Conservation (phyloP, 164 flowering plant genomes). For the Cinnamomum micranthum region DNA sequence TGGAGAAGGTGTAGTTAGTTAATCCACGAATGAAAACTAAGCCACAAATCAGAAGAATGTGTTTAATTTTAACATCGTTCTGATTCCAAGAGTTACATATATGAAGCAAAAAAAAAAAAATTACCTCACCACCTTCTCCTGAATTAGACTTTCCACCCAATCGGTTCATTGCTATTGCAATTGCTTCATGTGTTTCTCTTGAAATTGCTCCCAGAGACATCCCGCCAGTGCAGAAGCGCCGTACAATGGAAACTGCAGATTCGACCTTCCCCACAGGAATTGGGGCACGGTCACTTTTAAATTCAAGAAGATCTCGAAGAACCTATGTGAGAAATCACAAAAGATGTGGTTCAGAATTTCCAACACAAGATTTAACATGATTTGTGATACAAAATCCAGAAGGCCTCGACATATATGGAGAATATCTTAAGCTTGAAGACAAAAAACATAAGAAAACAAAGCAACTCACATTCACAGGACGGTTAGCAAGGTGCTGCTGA, state of each 20-base stretch:
- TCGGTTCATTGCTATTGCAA: conserved; percentile 99
- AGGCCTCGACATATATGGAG: neutral
- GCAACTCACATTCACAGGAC: conserved; percentile 87
- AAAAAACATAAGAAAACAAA: conserved; percentile 1
- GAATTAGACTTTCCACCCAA: conserved; percentile 97
- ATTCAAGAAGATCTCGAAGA: conserved; percentile 94
- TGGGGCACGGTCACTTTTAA: conserved; percentile 84
- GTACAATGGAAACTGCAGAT: conserved; percentile 83
- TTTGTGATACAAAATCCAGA: neutral
- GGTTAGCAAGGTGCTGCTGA: conserved; percentile 96
- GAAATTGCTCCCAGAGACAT: conserved; percentile 99
- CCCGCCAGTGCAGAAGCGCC: conserved; percentile 98
- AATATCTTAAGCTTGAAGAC: neutral
- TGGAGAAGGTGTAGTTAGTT: conserved; percentile 17
- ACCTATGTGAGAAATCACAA: conserved; percentile 41
- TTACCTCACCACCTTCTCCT: conserved; percentile 99
- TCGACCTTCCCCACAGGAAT: conserved; percentile 96
- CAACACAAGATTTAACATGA: neutral
- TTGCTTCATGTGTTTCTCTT: conserved; percentile 98
- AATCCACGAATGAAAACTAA: neutral
- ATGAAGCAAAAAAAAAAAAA: neutral
- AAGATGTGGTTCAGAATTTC: neutral
- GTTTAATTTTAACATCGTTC: neutral
- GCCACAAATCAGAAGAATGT: neutral
- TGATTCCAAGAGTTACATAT: neutral